Base-by-base conservation (phyloP, 768 basidiomycete species). In the Harrya chromipes region DNA sequence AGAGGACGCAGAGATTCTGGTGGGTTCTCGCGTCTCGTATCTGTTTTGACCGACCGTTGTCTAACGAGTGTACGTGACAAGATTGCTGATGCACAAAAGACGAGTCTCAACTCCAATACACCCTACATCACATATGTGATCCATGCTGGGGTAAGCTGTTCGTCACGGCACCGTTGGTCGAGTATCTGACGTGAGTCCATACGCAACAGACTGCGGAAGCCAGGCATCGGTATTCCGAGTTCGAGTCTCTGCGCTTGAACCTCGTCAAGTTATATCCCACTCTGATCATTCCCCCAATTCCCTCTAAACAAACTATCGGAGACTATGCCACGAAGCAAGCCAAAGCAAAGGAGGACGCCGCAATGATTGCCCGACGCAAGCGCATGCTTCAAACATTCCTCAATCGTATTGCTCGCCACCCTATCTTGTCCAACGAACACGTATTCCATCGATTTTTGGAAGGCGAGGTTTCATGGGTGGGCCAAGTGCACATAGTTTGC, bases 291-390 rank as follows among this genome's bases (percentile, higher is more conserved):
- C 95, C 97, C 3, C 97, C 97, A 37, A 97, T 99, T 45, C 97
- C 97, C 3, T 94, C 90, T 1, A 98, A 99, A 71, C 93, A 98
- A 71, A 87, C 88, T 1, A 76, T 99, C 34, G 83, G 91, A 8
- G 97, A 98, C 61, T 99, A 99, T 74, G 97, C 97, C 2, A 87
- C 94, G 53, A 98, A 97, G 70, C 94, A 94, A 62, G 85, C 81
- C 13, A 97, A 95, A 69, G 97, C 95, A 20, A 97, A 95, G 64
- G 97, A 99, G 63, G 97, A 99, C 66, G 83, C 84, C 3, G 80
- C 87, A 1, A 82, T 98, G 74, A 97, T 99, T 65, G 82, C 91
- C 2, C 77, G 90, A 55, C 79, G 97, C 53, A 95, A 93, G 68
- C 84, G 97, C 41, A 91, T 97, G 85, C 75, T 99, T 26, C 90